Percentiles rank a stretch among this genome's conserved stretches.
These are phyloP conservation scores for Candida silvicultrix DNA, from an alignment of 805 yeast genomes.

Conservation along the genomic window DNA sequence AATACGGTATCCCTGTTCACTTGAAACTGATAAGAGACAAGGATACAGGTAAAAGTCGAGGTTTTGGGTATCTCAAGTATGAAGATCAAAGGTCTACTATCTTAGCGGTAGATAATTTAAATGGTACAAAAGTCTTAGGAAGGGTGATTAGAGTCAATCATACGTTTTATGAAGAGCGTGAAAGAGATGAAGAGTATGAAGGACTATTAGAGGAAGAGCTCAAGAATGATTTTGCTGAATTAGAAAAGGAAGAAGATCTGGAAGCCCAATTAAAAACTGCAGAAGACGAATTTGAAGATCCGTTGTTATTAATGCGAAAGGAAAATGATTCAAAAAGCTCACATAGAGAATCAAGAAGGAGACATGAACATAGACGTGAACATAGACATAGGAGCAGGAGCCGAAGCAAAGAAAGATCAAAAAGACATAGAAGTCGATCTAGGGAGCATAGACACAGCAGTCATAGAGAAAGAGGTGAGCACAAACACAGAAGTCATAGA, in stretches of 20 bases:
- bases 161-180: conserved; percentile 50
- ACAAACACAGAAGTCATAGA: conserved; percentile 1
- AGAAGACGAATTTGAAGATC: conserved; percentile 21
- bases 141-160: conserved; percentile 62
- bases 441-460: neutral
- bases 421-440: neutral
- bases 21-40: conserved; percentile 62
- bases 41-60: conserved; percentile 57
- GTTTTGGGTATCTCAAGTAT: conserved; percentile 79
- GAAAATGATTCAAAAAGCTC: neutral
- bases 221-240: conserved; percentile 21
- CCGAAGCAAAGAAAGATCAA: neutral
- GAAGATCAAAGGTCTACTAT: conserved; percentile 76
- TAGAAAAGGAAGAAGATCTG: conserved; percentile 4
- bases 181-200: conserved; percentile 44
- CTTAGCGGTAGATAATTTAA: conserved; percentile 83
- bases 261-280: neutral
- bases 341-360: neutral
- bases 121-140: conserved; percentile 56
- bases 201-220: conserved; percentile 27
- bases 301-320: conserved; percentile 15
- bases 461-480: neutral
- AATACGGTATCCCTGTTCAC: conserved; percentile 82
- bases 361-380: neutral
- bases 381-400: neutral